phyloP scores from a whole-genome alignment of 2,329 filamentous ascomycete species.

The Sporothrix globosa region DNA sequence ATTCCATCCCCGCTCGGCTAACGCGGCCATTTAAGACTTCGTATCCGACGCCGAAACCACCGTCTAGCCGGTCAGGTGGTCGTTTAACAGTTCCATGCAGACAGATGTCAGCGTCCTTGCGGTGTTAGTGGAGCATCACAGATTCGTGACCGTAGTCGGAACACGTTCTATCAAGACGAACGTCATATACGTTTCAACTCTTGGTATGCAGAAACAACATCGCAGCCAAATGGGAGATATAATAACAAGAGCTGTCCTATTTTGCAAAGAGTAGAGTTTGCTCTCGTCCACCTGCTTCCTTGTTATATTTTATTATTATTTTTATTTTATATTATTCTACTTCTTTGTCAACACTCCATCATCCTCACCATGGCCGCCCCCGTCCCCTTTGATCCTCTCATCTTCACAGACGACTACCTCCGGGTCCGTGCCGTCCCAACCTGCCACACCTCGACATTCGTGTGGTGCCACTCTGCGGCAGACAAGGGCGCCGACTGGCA shows the following conservation, averaged over 20 bases:
- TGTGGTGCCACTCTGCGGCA: constrained; percentile 1
- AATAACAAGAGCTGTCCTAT: not conserved
- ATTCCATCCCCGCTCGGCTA: too few relatives aligned
- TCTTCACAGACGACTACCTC: constrained; percentile 22
- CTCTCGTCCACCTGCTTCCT: not conserved
- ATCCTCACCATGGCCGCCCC: not conserved
- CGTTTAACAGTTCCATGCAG: not conserved
- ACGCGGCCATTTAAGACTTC: not conserved
- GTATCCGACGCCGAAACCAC: not conserved
- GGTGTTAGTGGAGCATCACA: not conserved
- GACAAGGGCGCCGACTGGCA: constrained; percentile 23
- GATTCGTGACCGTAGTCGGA: not conserved
- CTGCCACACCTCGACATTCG: constrained; percentile 21
- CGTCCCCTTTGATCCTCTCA: constrained; percentile 8
- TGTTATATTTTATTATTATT: not conserved
- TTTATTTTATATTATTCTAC: not conserved
- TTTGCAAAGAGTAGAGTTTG: not conserved
- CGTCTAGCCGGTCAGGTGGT: not conserved
- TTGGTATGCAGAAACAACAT: too few relatives aligned
- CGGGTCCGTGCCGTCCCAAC: constrained; percentile 23
- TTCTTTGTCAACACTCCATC: too few relatives aligned
- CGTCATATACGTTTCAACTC: too few relatives aligned
- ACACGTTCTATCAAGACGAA: too few relatives aligned
- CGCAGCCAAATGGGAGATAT: not conserved
- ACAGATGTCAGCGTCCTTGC: not conserved